A percentile compares a stretch with the other conserved stretches of the same genome.
Conservation (phyloP, 768 basidiomycete genomes). For the Amanita fuliginea region DNA sequence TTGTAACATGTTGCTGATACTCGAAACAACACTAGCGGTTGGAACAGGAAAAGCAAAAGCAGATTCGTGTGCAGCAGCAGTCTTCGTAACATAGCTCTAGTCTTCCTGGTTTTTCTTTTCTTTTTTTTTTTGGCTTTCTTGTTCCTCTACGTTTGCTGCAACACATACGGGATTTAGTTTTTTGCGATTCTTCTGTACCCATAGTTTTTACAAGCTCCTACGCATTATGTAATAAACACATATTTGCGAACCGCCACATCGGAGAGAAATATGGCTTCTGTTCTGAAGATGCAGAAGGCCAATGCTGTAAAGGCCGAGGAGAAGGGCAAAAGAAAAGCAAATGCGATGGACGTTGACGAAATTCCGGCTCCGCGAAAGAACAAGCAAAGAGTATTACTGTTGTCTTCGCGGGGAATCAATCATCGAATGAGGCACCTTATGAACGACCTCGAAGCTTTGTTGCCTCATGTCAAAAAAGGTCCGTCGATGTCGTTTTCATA, state of each 20-base stretch:
- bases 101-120: no score
- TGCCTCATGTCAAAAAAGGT: constrained; percentile 98
- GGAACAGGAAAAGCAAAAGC: constrained; percentile 87
- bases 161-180: constrained; percentile 10
- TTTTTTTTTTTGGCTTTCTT: background rate
- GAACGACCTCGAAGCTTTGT: constrained; percentile 81
- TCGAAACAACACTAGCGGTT: constrained; percentile 40
- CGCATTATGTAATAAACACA: background rate
- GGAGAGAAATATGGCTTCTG: constrained; percentile 40
- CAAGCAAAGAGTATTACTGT: constrained; percentile 89
- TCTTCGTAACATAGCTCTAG: background rate
- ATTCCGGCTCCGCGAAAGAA: constrained; percentile 53
- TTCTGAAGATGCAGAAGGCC: constrained; percentile 49
- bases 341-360: constrained; percentile 46
- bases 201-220: constrained; percentile 12
- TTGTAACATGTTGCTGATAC: background rate
- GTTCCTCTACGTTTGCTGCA: constrained; percentile 4
- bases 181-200: constrained; percentile 13
- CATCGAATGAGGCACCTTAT: constrained; percentile 96
- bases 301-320: constrained; percentile 42
- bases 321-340: constrained; percentile 49
- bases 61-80: constrained; percentile 32
- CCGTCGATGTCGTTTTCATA: constrained; percentile 12
- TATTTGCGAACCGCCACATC: background rate
- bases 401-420: constrained; percentile 90